Base-by-base conservation (phyloP, 2,329 filamentous ascomycete species). In the Penicillium griseofulvum region DNA sequence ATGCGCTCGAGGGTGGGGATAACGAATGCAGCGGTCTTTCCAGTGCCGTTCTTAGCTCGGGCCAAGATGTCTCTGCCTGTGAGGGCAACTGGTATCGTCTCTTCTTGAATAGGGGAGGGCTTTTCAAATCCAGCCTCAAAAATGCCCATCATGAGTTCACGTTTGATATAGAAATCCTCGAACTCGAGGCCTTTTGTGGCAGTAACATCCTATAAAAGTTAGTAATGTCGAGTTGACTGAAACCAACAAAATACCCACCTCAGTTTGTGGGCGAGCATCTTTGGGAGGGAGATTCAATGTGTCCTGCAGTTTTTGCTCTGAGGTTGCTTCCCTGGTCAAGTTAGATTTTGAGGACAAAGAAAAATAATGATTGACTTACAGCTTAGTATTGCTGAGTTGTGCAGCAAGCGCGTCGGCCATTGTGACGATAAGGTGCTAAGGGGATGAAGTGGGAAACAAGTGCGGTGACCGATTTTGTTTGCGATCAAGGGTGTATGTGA, bases 81-180 rank as follows among this genome's bases (percentile, higher is more conserved):
- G 54, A 99, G 83, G 48, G 94, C 94, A 63, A 99, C 93, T 45
- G 94, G 94, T 69, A 99, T 97, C 52, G 94, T 91, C 79, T 97
- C 94, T 87, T 99, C 94, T 85, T 99, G 94, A 68, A 99, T 99
- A 11, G 94, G 94, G 54, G 94, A 99, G 16, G 94, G 94, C 78
- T 96, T 97, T 75, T 99, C 94, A 75, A 97, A 99, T 61, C 94
- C 94, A 65, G 94, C 94, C 80, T 99, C 94, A 75, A 97, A 99
- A 64, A 99, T 97, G 60, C 94, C 94, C 93, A 97, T 99, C 79
- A 99, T 85, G 58, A 99, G 80, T 72, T 96, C 90, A 72, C 94
- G 85, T 80, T 96, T 96, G 67, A 99, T 87, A 64, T 89, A 89
- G 73, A 99, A 97, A 65, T 97, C 90, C 76, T 99, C 95, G 71